phyloP scores from a whole-genome alignment of 345 rosid species.

The Eucalyptus cloeziana region DNA sequence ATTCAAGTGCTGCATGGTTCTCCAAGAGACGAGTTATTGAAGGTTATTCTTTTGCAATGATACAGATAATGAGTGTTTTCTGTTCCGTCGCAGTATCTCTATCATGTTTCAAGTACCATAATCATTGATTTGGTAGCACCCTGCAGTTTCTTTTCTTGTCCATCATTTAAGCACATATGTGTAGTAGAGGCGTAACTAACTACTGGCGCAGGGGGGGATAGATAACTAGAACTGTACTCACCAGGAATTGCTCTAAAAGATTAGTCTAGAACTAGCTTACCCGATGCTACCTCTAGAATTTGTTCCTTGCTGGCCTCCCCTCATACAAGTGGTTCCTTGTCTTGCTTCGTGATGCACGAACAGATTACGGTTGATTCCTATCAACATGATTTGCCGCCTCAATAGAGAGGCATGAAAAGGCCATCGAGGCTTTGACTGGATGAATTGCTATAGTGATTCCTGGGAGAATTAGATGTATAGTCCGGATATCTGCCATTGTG shows the following conservation, averaged over 20 bases:
- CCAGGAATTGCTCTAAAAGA: not conserved
- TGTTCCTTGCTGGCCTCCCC: not conserved
- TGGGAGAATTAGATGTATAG: not conserved
- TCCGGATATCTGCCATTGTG: not conserved
- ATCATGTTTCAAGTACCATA: not conserved
- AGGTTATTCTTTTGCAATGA: slow-evolving; percentile 29
- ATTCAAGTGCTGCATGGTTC: slow-evolving; percentile 78
- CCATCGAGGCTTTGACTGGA: not conserved
- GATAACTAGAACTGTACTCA: not conserved
- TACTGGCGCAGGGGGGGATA: not conserved
- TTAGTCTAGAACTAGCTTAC: not conserved
- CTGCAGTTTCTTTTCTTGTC: not conserved
- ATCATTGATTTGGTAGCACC: not conserved
- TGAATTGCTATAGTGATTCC: not conserved
- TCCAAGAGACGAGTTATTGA: slow-evolving; percentile 75
- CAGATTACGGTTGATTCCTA: not conserved
- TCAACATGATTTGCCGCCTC: not conserved
- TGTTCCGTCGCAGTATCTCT: not conserved
- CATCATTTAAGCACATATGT: not conserved
- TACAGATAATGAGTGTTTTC: not conserved
- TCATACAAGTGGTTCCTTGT: not conserved
- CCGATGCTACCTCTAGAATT: not conserved
- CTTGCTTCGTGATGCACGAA: not conserved
- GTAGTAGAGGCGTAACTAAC: not conserved
- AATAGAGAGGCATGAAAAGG: not conserved